phyloP scores from a whole-genome alignment of 2,329 filamentous ascomycete genomes.

The Cryphonectria nitschkei region DNA sequence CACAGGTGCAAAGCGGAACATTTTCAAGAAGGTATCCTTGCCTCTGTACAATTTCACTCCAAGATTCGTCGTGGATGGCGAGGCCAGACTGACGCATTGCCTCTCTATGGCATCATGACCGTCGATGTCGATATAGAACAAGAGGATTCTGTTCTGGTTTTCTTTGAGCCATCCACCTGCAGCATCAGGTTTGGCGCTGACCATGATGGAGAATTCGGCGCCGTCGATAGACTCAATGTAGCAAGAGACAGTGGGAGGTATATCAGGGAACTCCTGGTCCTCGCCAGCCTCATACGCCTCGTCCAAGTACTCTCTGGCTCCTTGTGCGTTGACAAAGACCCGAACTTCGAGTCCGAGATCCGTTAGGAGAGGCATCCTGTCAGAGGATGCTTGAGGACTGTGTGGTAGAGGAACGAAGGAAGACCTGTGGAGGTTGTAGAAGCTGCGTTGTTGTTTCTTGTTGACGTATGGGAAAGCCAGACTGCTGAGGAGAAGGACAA shows the following conservation, averaged over 20 bases:
- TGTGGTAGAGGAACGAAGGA: not conserved
- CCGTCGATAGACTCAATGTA: not conserved
- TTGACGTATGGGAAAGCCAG: too few species aligned
- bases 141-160: not conserved
- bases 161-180: not conserved
- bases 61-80: not conserved
- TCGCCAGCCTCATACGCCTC: not conserved
- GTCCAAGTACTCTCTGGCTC: slow-evolving; percentile 9
- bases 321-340: not conserved
- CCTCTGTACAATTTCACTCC: not conserved
- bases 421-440: too few species aligned
- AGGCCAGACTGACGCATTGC: not conserved
- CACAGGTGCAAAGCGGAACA: not conserved
- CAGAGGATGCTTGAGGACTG: not conserved
- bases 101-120: not conserved
- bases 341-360: slow-evolving; percentile 18
- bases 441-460: too few species aligned
- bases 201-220: not conserved
- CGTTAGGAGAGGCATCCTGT: slow-evolving; percentile 14
- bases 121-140: not conserved
- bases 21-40: not conserved
- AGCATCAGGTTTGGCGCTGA: not conserved
- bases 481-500: too few species aligned
- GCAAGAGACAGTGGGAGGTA: not conserved
- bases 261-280: not conserved